Evolutionary conservation across 2,329 filamentous ascomycete species (phyloP), one percentile per base, ranked within the genome.

Genomic region (Xylariomycetidae sp.): DNA sequence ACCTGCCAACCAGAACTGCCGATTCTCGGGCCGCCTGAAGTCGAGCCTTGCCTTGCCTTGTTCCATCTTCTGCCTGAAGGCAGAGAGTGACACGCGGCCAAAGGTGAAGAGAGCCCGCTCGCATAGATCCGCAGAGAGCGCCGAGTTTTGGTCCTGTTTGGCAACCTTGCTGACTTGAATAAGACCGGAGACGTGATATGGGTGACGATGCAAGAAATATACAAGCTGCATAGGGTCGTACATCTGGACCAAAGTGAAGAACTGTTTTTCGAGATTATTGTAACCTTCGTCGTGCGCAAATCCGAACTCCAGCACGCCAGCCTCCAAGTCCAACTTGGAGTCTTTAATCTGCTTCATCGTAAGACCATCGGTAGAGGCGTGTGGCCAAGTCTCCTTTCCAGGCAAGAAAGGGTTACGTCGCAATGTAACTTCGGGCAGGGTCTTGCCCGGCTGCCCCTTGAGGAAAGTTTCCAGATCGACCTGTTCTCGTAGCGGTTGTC

Each of bases 91-190:
- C 4, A 88, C 85, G 23, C 90, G 78, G n/a, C 90, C 92, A 55
- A 97, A 90, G 0, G 86, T 85, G 63, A 96, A 97, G 5, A 98
- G 72, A 0, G 90, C 89, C 28, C 92, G 77, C 62, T 97, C 90
- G 34, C 94, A 78, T 2, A 97, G 74, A 50, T 97, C 89, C 4
- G 87, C 83, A 0, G 90, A 82, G 4, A 92, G 76, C 1, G 89
- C 79, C 56, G 88, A 82, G 54, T 97, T 92, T 33, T 88, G 80
- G 54, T 96, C 88, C 46, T 95, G 85, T 56, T 92, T 90, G 10
- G 88, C 88, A 31, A 97, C 85, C 56, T 88, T 87, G 41, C 87
- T 94, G 17, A 94, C 88, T 56, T 96, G 89, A 15, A 97, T 79
- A n/a, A 97, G 74, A 3, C 87, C 89, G 2, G 88, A 92, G 46